Base-by-base conservation (phyloP, 2,329 filamentous ascomycete species). In the Cytospora chrysosperma region DNA sequence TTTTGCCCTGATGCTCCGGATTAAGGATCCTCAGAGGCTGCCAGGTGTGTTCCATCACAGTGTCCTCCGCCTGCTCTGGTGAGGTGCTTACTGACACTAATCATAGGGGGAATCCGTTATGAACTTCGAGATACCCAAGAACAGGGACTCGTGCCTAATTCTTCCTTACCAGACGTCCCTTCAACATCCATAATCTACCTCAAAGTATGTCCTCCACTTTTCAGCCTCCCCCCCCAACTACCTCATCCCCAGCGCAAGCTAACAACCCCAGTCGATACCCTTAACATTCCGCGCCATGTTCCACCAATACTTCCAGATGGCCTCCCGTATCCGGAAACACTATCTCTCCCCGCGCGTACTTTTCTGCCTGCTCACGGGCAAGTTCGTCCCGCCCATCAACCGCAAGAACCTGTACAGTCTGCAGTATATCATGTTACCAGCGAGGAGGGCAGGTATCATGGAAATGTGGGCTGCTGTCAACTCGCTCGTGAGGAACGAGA, bases 351-450 rank as follows among this genome's bases (percentile, higher is more conserved):
- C 92, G 0, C 86, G 88, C 17, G 96, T 99, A 24, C 85, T 98
- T 55, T 82, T 97, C 47, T 95, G 92, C 70, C 87, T 99, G 2
- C 81, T 93, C 27, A 96, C 92, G 0, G 95, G 95, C 64, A 91
- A 90, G 66, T 97, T 97, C 68, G 93, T 98, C 1, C 95, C 94
- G 15, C 94, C 96, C 0, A 96, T 99, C 56, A 93, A 97, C 73
- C 86, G 96, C 59, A 94, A 93, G 73, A 96, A 95, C 72, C 82
- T 99, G 57, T 99, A 99, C 77, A 96, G 92, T 69, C 81, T 99
- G 71, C 95, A 99, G 77, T 99, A 99, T 76, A 96, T 92, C 78
- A 98, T 98, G 92, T 82, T 99, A 49, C 96, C 96, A 0, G 90
- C 91, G 9, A 85, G 85, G 60, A 82, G 96, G 52, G 90, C 92